Evolutionary conservation across 805 yeast species (phyloP), one percentile per base, ranked within the genome.

Genomic region (Metschnikowia lochheadii): DNA sequence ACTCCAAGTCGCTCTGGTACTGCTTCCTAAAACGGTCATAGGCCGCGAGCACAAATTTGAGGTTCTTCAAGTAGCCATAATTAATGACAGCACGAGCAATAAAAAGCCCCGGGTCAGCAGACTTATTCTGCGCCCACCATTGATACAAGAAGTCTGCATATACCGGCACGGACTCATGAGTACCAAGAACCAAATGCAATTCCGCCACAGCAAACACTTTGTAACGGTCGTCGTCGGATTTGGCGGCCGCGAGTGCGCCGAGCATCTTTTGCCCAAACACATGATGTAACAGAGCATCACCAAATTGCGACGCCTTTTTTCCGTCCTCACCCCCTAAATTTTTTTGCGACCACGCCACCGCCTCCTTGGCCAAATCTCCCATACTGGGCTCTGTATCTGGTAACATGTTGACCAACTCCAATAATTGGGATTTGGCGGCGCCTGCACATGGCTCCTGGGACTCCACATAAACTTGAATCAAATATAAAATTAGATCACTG

Each of bases 211-310:
- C 77, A 34, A 77, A 78, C 50, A 77, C 60, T 44, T 78, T 80
- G 49, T 43, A 42, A 18, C 66, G 56, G 48, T 62, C 66, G n/a
- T 64, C 68, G 8, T 62, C 68, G 17, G 53, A 34, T 15, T 55
- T 50, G 31, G 55, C 57, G 1, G 49, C 53, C n/a, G 59, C 47
- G 17, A 67, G 52, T 11, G 62, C 70, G 40, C 72, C 73, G 46
- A 82, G 67, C 45, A 89, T 72, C 63, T 87, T 83, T 34, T 75
- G 66, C 2, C 96, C 97, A 52, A 89, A 75, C 10, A 84, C 76
- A 56, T 84, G 84, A 62, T 89, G 89, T 49, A 94, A 71, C 41
- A 81, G 82, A 6, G 85, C 78, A 62, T 89, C 96, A 4, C 96
- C 97, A 54, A 79, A 78, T 49, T 78, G 78, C 48, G 69, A 71